These are phyloP conservation scores for Tulasnella sp. DNA, from an alignment of 768 basidiomycete genomes.

Conservation along the genomic window DNA sequence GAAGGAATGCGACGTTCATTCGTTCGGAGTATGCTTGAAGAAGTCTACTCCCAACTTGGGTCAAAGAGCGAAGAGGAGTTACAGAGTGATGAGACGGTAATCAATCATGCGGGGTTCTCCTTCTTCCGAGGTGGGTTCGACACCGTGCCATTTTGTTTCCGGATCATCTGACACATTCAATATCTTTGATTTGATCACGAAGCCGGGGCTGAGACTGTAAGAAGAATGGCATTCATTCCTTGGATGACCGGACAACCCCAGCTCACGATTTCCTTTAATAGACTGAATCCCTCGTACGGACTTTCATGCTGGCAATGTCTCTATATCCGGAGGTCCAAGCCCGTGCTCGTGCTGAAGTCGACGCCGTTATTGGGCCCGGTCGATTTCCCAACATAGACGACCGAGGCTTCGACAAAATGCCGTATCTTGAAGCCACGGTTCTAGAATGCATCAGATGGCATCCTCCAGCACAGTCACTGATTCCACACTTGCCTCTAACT, in stretches of 20 bases:
- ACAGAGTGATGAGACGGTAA: neutral
- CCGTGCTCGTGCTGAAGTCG: conserved; percentile 35
- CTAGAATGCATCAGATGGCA: conserved; percentile 33
- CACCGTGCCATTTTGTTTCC: neutral
- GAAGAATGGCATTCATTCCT: too few relatives aligned
- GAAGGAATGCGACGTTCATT: neutral
- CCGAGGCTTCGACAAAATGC: conserved; percentile 27
- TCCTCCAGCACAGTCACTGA: conserved; percentile 23
- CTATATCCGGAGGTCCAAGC: conserved; percentile 21
- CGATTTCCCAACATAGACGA: conserved; percentile 35
- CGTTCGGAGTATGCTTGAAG: conserved; percentile 18
- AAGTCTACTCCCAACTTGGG: neutral
- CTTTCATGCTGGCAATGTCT: neutral
- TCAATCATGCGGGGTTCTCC: neutral
- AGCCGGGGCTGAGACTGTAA: neutral
- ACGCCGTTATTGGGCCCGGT: conserved; percentile 30
- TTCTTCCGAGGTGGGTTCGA: neutral
- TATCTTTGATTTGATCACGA: too few relatives aligned
- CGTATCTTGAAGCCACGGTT: conserved; percentile 35
- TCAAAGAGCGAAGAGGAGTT: neutral
- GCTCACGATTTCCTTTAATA: neutral
- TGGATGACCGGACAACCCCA: neutral
- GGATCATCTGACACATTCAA: neutral
- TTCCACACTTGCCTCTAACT: neutral
- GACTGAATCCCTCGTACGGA: conserved; percentile 4